Evolutionary conservation across 345 rosid genomes (phyloP).

Genomic region (Salix caprea): DNA sequence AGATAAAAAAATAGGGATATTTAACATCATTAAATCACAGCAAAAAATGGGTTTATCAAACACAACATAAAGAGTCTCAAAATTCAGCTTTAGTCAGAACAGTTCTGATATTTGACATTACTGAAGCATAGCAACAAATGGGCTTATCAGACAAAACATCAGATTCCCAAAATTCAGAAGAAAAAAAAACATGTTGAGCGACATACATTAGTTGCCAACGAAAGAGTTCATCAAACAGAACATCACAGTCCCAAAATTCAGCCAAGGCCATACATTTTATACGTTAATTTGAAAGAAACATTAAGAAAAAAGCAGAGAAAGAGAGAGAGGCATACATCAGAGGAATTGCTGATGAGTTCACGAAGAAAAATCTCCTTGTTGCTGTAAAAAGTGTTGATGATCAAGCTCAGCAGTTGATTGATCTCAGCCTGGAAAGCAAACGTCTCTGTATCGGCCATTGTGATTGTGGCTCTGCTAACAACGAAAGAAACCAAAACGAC

Average conservation of each 20-base stretch:
- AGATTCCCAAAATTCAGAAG: too few species aligned
- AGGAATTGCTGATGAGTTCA: slow-evolving; percentile 6
- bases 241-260: background rate
- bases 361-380: slow-evolving; percentile 11
- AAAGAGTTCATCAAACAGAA: background rate
- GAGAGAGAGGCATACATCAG: background rate
- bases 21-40: background rate
- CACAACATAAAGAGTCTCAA: background rate
- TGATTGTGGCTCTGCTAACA: background rate
- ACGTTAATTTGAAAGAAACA: background rate
- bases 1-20: background rate
- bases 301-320: background rate
- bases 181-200: too few species aligned
- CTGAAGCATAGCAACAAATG: too few species aligned
- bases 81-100: background rate
- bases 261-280: background rate
- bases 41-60: background rate
- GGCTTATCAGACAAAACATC: too few species aligned
- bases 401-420: background rate
- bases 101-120: too few species aligned
- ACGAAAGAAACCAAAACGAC: background rate
- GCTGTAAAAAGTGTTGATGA: slow-evolving; percentile 6
- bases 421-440: slow-evolving; percentile 10
- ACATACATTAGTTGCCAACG: background rate
- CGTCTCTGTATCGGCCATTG: slow-evolving; percentile 5